Evolutionary conservation across 495 filamentous ascomycete genomes (phyloP).

Genomic region (Pyrenula massariospora): DNA sequence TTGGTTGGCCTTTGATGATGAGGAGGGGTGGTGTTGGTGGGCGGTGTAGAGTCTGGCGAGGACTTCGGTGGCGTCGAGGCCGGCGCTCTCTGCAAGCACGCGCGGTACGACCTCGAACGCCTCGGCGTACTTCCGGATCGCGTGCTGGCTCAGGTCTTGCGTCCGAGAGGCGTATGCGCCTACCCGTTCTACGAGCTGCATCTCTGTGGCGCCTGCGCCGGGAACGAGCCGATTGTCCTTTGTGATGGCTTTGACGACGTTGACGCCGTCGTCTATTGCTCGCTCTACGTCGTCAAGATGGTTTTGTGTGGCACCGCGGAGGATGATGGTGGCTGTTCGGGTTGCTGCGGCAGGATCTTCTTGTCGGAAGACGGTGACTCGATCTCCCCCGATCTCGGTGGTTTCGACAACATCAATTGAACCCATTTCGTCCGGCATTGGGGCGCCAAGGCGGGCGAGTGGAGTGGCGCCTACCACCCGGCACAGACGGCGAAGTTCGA

Average conservation of each 20-base stretch:
- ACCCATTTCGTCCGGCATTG: slow-evolving; percentile 99
- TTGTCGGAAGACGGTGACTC: slow-evolving; percentile 96
- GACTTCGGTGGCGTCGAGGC: slow-evolving; percentile 91
- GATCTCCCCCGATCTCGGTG: slow-evolving; percentile 94
- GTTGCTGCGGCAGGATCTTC: slow-evolving; percentile 85
- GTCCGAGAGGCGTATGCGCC: slow-evolving; percentile 81
- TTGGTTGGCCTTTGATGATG: neutral
- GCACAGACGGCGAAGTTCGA: slow-evolving; percentile 86
- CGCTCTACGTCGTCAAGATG: slow-evolving; percentile 95
- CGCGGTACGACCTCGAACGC: slow-evolving; percentile 95
- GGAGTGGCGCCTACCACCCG: slow-evolving; percentile 94
- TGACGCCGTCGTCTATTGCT: slow-evolving; percentile 96
- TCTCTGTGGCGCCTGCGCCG: slow-evolving; percentile 90
- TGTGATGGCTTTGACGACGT: slow-evolving; percentile 96
- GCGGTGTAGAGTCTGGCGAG: slow-evolving; percentile 84
- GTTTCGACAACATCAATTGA: slow-evolving; percentile 92
- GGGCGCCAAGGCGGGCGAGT: slow-evolving; percentile 86
- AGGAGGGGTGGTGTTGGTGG: slow-evolving; percentile 52
- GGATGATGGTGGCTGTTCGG: slow-evolving; percentile 85
- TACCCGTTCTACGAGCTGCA: slow-evolving; percentile 89
- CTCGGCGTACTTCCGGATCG: slow-evolving; percentile 94
- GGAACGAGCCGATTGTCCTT: slow-evolving; percentile 84
- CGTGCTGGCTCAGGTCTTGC: slow-evolving; percentile 82
- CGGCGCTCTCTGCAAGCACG: slow-evolving; percentile 86
- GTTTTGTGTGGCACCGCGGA: slow-evolving; percentile 94